Percentiles rank a stretch among this genome's conserved stretches.
phyloP scores from a whole-genome alignment of 139 green algal species.

The Yamagishiella unicocca region DNA sequence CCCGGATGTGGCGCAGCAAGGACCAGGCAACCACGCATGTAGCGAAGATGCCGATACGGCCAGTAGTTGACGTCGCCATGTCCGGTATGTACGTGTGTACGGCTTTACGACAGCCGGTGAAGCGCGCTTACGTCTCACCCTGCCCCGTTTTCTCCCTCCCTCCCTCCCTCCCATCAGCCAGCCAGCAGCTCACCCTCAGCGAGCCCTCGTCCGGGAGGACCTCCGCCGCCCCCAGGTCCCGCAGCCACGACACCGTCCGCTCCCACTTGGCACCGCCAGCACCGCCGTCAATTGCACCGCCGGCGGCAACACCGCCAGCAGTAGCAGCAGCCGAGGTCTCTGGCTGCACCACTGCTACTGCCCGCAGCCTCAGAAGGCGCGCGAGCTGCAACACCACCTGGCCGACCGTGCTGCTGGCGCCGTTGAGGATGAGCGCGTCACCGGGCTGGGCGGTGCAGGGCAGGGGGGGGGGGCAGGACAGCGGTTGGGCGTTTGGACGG shows the following conservation, averaged over 20 bases:
- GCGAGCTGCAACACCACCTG: conserved; percentile 89
- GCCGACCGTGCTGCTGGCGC: conserved; percentile 84
- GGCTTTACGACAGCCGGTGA: no score
- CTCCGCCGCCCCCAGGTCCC: conserved; percentile 75
- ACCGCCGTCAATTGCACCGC: neutral
- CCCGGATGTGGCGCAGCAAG: no score
- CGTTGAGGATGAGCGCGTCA: conserved; percentile 93
- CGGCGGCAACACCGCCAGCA: neutral
- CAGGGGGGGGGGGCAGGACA: no score
- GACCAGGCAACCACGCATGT: no score
- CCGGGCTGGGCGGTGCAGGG: conserved; percentile 78
- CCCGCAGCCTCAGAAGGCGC: conserved; percentile 81
- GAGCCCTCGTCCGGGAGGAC: conserved; percentile 79
- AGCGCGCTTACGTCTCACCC: no score
- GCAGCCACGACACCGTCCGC: conserved; percentile 63
- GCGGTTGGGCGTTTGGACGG: no score
- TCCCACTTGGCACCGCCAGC: conserved; percentile 4
- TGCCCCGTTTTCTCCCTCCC: no score
- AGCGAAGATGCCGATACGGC: no score
- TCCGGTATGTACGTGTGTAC: no score
- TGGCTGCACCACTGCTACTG: conserved; percentile 56
- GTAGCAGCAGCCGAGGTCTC: no score
- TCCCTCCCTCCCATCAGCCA: no score
- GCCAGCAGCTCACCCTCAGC: conserved; percentile 57
- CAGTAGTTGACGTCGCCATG: no score